Conservation (phyloP, 805 yeast species). For the Ogataea trehaloabstinens region DNA sequence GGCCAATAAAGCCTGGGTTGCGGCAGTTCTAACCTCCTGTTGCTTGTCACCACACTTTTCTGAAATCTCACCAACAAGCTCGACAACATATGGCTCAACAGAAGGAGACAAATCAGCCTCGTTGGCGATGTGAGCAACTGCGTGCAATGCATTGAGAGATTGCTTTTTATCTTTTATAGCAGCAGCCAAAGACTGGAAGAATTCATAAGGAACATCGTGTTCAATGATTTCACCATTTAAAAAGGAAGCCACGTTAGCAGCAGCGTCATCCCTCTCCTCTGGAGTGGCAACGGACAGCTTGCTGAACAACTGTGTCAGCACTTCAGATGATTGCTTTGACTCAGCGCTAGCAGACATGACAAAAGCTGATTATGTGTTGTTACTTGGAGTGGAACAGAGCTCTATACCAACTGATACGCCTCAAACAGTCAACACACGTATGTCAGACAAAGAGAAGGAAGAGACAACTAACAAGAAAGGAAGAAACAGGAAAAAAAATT, state of each 20-base stretch:
- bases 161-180: constrained; percentile 82
- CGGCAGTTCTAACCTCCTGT: constrained; percentile 68
- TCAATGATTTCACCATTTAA: constrained; percentile 96
- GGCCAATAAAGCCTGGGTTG: constrained; percentile 73
- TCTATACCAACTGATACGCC: constrained; percentile 1
- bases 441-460: background rate
- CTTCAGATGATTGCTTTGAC: constrained; percentile 67
- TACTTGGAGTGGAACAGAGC: constrained; percentile 1
- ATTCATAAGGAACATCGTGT: constrained; percentile 93
- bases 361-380: constrained; percentile 6
- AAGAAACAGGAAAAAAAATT: background rate
- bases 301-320: constrained; percentile 89
- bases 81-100: constrained; percentile 93
- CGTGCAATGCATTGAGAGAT: constrained; percentile 78
- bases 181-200: constrained; percentile 73
- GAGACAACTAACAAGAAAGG: background rate
- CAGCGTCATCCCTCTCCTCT: constrained; percentile 82
- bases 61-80: constrained; percentile 66
- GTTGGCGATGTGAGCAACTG: constrained; percentile 82
- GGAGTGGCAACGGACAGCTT: constrained; percentile 86
- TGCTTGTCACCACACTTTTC: constrained; percentile 90
- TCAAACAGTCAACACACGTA: constrained; percentile 2
- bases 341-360: constrained; percentile 44
- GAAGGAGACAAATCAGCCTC: constrained; percentile 78
- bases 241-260: constrained; percentile 86